A percentile compares a stretch with the other conserved stretches of the same genome.
phyloP scores from a whole-genome alignment of 352 stramenopile genomes.

The Phytophthora constricta region DNA sequence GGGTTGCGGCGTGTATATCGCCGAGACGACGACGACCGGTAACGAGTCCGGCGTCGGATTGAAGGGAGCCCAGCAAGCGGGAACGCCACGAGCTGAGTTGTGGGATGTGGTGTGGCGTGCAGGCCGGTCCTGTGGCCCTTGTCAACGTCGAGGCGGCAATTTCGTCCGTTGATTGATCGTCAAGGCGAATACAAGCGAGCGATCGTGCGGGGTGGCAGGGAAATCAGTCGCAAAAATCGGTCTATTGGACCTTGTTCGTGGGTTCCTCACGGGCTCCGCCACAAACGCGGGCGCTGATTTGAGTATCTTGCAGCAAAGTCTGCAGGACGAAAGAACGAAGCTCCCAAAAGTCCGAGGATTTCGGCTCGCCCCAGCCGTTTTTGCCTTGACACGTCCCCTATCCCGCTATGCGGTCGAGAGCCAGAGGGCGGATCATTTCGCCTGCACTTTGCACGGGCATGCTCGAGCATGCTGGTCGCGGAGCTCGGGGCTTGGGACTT shows the following conservation, averaged over 20 bases:
- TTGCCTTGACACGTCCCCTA: conserved; percentile 23
- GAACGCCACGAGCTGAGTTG: not conserved
- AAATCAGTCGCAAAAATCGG: no score
- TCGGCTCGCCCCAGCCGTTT: conserved; percentile 1
- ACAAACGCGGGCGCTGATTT: conserved; percentile 20
- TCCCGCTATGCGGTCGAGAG: conserved; percentile 24
- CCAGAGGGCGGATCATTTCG: conserved; percentile 6
- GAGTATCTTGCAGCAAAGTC: not conserved
- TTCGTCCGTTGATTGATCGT: not conserved
- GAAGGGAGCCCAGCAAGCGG: not conserved
- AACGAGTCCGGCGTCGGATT: conserved; percentile 1
- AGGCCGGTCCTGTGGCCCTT: not conserved
- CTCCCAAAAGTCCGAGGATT: no score
- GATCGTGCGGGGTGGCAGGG: no score
- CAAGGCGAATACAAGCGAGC: no score
- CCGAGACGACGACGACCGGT: conserved; percentile 14
- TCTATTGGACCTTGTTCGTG: no score
- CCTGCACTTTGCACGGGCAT: not conserved
- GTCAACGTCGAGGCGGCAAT: not conserved
- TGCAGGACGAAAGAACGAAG: no score
- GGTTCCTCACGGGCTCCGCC: not conserved
- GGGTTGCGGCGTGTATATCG: conserved; percentile 12
- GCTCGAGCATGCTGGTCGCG: not conserved
- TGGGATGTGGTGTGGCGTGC: conserved; percentile 1
- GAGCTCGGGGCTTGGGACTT: no score